These are phyloP conservation scores for Myxozyma mucilagina DNA, from an alignment of 805 yeast species.

Conservation along the genomic window DNA sequence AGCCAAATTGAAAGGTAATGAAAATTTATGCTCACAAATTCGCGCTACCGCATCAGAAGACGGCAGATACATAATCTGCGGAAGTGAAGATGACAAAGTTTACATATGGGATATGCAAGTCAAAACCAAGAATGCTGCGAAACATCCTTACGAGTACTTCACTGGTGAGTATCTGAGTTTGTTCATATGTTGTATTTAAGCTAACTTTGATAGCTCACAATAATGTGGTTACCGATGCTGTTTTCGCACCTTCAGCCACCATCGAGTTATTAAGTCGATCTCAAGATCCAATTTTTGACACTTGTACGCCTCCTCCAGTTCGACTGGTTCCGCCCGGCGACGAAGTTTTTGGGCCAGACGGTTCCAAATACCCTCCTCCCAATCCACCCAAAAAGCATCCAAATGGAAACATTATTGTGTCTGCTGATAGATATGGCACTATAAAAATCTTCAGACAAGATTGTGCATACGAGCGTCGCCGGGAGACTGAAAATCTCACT, in stretches of 20 bases:
- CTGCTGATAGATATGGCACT: conserved; percentile 71
- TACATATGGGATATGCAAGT: conserved; percentile 67
- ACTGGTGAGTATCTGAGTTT: conserved; percentile 20
- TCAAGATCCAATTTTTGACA: conserved; percentile 76
- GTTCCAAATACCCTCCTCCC: not conserved
- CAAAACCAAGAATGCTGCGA: conserved; percentile 32
- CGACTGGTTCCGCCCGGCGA: conserved; percentile 5
- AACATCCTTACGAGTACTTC: conserved; percentile 29
- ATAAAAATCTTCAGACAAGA: conserved; percentile 82
- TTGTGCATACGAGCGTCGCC: conserved; percentile 51
- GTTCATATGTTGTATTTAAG: conserved; percentile 23
- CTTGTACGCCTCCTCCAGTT: conserved; percentile 44
- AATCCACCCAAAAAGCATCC: conserved; percentile 28
- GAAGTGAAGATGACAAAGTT: conserved; percentile 86
- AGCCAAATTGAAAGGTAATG: conserved; percentile 70
- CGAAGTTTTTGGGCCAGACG: not conserved
- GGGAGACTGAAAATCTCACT: conserved; percentile 21
- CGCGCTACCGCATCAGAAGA: conserved; percentile 65
- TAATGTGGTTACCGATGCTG: conserved; percentile 69
- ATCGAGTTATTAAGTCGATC: conserved; percentile 65
- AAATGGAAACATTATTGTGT: conserved; percentile 57
- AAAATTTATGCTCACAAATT: conserved; percentile 70
- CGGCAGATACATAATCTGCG: conserved; percentile 60
- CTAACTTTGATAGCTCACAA: conserved; percentile 75
- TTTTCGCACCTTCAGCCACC: conserved; percentile 74